A percentile compares a stretch with the other conserved stretches of the same genome.
phyloP scores from a whole-genome alignment of 305 asterid genomes.

The Solanum hybrid region DNA sequence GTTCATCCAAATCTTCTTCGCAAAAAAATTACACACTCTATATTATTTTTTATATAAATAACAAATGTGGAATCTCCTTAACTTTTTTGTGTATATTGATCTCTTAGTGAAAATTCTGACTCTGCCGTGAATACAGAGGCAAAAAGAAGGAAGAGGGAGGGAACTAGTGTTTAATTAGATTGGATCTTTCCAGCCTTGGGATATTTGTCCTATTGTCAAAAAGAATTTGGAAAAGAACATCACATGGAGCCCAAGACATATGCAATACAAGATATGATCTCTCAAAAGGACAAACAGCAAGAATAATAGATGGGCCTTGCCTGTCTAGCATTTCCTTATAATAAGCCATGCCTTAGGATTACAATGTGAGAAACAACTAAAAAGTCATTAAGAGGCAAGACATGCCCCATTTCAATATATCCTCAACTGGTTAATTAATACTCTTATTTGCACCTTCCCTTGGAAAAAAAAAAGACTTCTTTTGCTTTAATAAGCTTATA shows the following conservation, averaged over 20 bases:
- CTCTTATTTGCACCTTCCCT: conserved; percentile 11
- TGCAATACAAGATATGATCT: conserved; percentile 20
- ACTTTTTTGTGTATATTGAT: neutral
- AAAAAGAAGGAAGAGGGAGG: neutral
- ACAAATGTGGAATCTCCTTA: neutral
- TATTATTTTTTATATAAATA: neutral
- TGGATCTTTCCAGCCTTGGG: conserved; percentile 16
- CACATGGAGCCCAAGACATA: conserved; percentile 35
- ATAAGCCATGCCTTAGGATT: neutral
- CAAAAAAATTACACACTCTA: neutral
- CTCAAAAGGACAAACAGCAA: conserved; percentile 22
- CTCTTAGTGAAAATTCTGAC: neutral
- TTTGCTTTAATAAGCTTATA: neutral
- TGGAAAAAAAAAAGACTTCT: neutral
- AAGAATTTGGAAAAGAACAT: conserved; percentile 7
- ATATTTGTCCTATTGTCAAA: conserved; percentile 14
- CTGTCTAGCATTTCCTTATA: conserved; percentile 17
- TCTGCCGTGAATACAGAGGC: neutral
- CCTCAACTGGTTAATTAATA: conserved; percentile 10
- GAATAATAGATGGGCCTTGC: conserved; percentile 21
- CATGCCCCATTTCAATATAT: conserved; percentile 16
- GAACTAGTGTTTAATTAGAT: neutral
- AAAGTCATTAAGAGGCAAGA: conserved; percentile 13
- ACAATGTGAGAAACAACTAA: conserved; percentile 18
- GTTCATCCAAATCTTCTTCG: neutral